Evolutionary conservation across 306 rosid species (phyloP).

Genomic region (Oemleria cerasiformis): DNA sequence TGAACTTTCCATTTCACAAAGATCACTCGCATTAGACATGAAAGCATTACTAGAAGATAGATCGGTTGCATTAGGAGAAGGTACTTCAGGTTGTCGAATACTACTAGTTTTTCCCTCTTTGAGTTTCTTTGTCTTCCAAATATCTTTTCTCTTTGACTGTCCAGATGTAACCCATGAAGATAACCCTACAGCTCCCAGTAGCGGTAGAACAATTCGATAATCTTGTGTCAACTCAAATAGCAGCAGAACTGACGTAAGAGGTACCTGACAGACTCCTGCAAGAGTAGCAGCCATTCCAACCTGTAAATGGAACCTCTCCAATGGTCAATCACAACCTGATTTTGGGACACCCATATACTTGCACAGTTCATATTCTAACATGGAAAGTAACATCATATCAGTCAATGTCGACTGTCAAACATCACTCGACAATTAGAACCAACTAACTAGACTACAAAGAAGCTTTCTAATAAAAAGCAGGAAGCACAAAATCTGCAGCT

Average conservation of each 20-base stretch:
- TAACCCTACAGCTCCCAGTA: constrained; percentile 95
- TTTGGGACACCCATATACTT: neutral
- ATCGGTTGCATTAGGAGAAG: constrained; percentile 33
- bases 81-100: constrained; percentile 34
- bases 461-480: neutral
- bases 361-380: neutral
- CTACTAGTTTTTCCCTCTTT: constrained; percentile 25
- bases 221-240: constrained; percentile 95
- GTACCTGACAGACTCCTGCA: constrained; percentile 97
- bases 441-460: neutral
- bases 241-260: constrained; percentile 88
- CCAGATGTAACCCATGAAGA: constrained; percentile 89
- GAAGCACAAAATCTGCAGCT: constrained; percentile 17
- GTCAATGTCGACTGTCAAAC: neutral
- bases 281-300: constrained; percentile 99
- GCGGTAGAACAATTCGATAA: constrained; percentile 85
- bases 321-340: constrained; percentile 25
- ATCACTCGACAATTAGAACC: neutral
- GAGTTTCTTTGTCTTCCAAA: constrained; percentile 27
- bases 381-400: neutral
- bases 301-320: constrained; percentile 48
- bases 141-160: constrained; percentile 53
- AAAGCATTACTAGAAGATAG: constrained; percentile 34
- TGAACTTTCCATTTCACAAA: constrained; percentile 73
- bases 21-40: constrained; percentile 37